A percentile compares a stretch with the other conserved stretches of the same genome.
phyloP scores from a whole-genome alignment of 1,284 basidiomycete genomes.

The Tylopilus orsonianus region DNA sequence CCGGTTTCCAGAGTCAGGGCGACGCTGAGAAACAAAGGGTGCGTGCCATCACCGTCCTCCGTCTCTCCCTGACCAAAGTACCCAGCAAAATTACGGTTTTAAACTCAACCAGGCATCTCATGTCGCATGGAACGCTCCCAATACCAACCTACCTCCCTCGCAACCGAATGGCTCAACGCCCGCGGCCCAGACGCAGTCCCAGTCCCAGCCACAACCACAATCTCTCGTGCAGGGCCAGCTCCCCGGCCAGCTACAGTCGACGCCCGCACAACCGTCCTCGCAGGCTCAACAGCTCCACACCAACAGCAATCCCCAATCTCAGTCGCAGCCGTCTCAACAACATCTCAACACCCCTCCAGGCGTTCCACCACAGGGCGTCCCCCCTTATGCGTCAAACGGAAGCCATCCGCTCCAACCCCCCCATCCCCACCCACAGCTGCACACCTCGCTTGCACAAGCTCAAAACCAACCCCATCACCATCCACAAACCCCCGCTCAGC shows the following conservation, averaged over 20 bases:
- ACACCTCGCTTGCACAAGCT: conserved; percentile 28
- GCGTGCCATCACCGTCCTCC: conserved; percentile 41
- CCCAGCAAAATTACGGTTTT: conserved; percentile 56
- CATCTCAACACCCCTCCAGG: conserved; percentile 56
- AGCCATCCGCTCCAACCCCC: conserved; percentile 37
- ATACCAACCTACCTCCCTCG: conserved; percentile 35
- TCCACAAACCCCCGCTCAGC: conserved; percentile 90
- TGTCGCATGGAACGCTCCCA: conserved; percentile 57
- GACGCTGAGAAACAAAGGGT: conserved; percentile 72
- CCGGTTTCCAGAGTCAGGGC: conserved; percentile 51
- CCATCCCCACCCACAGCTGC: conserved; percentile 34
- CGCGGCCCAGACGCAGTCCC: conserved; percentile 34
- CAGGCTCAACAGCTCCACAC: conserved; percentile 39
- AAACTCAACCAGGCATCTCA: conserved; percentile 63
- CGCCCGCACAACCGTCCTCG: conserved; percentile 34
- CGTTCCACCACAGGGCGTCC: conserved; percentile 44
- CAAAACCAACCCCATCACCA: conserved; percentile 42
- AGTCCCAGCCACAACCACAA: conserved; percentile 25
- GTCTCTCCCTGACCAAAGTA: too few species aligned
- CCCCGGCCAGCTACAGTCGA: conserved; percentile 22
- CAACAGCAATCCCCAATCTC: conserved; percentile 30
- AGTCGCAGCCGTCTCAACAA: conserved; percentile 30
- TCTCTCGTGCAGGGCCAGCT: conserved; percentile 35
- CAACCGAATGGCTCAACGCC: conserved; percentile 34
- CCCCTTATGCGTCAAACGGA: conserved; percentile 45